Evolutionary conservation across 1,284 basidiomycete genomes (phyloP).

Genomic region (Ceratobasidium sp.): DNA sequence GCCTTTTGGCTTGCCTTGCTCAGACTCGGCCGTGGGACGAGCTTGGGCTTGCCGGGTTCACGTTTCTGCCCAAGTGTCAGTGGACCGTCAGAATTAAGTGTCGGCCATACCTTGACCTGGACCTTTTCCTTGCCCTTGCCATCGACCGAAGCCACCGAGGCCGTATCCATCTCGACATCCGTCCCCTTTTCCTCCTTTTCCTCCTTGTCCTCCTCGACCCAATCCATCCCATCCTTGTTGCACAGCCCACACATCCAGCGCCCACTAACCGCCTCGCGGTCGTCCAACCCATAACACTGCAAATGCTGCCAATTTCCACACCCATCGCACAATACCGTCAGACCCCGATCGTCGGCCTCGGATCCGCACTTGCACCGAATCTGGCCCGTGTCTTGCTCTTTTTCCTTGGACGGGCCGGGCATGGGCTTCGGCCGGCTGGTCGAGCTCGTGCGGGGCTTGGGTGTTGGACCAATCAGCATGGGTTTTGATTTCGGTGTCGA

Average conservation of each 20-base stretch:
- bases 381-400: constrained; percentile 36
- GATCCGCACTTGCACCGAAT: constrained; percentile 42
- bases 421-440: neutral
- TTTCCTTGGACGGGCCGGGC: neutral
- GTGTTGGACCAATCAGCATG: neutral
- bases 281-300: constrained; percentile 37
- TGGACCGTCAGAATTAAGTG: neutral
- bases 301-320: constrained; percentile 41
- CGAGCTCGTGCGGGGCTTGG: neutral
- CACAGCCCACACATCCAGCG: constrained; percentile 38
- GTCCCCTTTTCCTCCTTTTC: constrained; percentile 8
- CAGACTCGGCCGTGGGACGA: neutral
- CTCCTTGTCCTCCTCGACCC: neutral
- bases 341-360: constrained; percentile 39
- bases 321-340: constrained; percentile 41
- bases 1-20: constrained; percentile 1
- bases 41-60: neutral
- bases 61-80: neutral
- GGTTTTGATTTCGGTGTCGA: neutral
- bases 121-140: constrained; percentile 9
- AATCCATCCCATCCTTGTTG: constrained; percentile 6
- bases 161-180: constrained; percentile 28
- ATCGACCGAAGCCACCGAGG: neutral
- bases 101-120: neutral
- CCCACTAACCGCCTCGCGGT: constrained; percentile 12